Percentiles rank a stretch among this genome's conserved stretches.
Evolutionary conservation across 306 rosid genomes (phyloP).

Genomic region (Cucurbita ficifolia): DNA sequence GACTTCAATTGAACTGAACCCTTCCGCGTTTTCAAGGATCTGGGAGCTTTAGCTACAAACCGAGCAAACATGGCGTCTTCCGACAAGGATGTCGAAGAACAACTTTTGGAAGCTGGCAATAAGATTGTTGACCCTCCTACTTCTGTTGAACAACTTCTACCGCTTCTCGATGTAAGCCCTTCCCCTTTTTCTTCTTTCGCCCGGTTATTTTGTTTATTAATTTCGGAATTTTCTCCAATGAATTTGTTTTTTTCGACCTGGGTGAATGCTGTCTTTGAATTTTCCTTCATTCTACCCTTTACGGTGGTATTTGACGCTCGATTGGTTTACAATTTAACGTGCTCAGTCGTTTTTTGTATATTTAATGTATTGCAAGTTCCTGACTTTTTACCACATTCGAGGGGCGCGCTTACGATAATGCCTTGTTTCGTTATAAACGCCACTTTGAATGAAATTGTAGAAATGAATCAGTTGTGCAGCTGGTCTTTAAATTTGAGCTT

Average conservation of each 20-base stretch:
- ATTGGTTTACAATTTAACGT: background rate
- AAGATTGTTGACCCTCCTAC: constrained; percentile 61
- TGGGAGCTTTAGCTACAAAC: constrained; percentile 7
- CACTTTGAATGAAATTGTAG: background rate
- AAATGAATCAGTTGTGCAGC: background rate
- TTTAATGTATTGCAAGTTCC: background rate
- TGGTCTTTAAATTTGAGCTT: background rate
- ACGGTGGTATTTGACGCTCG: background rate
- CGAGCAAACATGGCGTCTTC: constrained; percentile 37
- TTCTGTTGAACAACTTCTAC: constrained; percentile 52
- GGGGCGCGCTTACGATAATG: background rate
- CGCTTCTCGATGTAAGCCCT: constrained; percentile 55
- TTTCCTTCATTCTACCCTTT: background rate
- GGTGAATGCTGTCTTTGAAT: background rate
- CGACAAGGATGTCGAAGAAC: constrained; percentile 39
- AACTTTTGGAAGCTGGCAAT: constrained; percentile 58
- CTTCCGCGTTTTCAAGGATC: constrained; percentile 32
- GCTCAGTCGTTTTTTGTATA: background rate
- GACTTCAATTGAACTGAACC: constrained; percentile 22
- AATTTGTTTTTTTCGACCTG: background rate
- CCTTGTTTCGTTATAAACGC: background rate
- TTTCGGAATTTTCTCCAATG: background rate
- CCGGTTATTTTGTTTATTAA: background rate
- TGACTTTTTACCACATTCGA: background rate
- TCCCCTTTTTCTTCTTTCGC: background rate